Percentiles rank a stretch among this genome's conserved stretches.
Evolutionary conservation across 306 rosid genomes (phyloP).

Genomic region (Quercus glauca): DNA sequence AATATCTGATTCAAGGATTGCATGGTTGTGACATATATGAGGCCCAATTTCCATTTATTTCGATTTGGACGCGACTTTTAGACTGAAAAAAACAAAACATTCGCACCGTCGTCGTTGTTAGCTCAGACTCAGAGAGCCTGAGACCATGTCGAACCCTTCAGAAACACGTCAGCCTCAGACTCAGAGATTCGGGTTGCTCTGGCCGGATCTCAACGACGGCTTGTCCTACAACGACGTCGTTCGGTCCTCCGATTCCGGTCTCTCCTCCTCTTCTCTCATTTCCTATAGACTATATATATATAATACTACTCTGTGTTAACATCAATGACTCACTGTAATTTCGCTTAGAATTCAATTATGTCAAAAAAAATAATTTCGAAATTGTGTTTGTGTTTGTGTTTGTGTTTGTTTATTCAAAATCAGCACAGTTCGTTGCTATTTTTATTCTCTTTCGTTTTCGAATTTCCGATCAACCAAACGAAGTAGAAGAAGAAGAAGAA

Average conservation of each 20-base stretch:
- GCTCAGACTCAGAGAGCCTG: neutral
- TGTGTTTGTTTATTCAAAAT: neutral
- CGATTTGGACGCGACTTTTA: neutral
- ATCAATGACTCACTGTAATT: neutral
- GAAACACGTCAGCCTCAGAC: neutral
- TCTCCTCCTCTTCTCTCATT: neutral
- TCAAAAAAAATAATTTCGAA: neutral
- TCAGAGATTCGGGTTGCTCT: conserved; percentile 45
- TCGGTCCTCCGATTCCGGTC: conserved; percentile 62
- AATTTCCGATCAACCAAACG: neutral
- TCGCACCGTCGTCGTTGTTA: no score
- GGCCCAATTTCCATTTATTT: neutral
- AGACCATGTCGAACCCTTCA: conserved; percentile 9
- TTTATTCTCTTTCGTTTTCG: no score
- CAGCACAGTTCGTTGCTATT: no score
- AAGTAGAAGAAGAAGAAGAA: neutral
- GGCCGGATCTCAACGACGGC: conserved; percentile 90
- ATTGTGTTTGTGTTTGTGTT: neutral
- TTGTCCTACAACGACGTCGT: conserved; percentile 76
- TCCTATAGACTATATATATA: neutral
- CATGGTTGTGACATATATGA: no score
- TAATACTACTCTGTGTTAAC: neutral
- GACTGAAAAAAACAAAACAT: neutral
- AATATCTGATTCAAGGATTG: no score
- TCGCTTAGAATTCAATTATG: neutral